These are phyloP conservation scores for Xylaria sp. DNA, from an alignment of 2,329 filamentous ascomycete genomes.

Conservation along the genomic window DNA sequence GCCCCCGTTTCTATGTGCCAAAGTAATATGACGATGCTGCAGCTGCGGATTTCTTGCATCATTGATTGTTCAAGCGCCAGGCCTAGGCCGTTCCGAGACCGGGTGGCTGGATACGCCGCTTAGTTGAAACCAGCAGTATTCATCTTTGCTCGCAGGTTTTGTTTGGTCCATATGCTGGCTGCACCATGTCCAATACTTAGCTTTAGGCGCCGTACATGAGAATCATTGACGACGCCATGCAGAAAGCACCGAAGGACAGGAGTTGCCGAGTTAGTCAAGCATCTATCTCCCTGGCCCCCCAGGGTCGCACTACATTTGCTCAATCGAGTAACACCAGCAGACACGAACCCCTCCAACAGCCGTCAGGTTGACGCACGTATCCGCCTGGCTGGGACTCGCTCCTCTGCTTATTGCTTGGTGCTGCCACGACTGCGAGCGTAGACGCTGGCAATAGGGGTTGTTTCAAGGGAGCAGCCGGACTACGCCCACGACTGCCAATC, in stretches of 20 bases:
- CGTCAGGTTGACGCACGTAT: conserved; percentile 30
- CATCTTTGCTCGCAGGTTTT: conserved; percentile 1
- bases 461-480: conserved; percentile 5
- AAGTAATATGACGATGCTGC: conserved; percentile 14
- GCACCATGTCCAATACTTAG: conserved; percentile 1
- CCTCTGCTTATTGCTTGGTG: conserved; percentile 3
- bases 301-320: conserved; percentile 18
- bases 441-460: conserved; percentile 3
- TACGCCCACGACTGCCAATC: conserved; percentile 4
- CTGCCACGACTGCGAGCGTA: background rate
- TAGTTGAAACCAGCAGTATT: conserved; percentile 6
- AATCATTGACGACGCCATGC: background rate
- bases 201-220: background rate
- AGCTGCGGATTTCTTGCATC: conserved; percentile 11
- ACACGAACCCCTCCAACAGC: conserved; percentile 15
- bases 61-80: conserved; percentile 5
- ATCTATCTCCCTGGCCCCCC: conserved; percentile 3
- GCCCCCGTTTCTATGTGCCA: background rate
- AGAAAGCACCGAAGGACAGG: background rate
- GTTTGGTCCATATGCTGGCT: background rate
- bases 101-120: conserved; percentile 10
- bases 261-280: conserved; percentile 11
- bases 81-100: conserved; percentile 6
- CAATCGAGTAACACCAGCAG: conserved; percentile 21
- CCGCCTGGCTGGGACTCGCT: conserved; percentile 31